Conservation (phyloP, 208 protist species). For the Crithidia brevicula region DNA sequence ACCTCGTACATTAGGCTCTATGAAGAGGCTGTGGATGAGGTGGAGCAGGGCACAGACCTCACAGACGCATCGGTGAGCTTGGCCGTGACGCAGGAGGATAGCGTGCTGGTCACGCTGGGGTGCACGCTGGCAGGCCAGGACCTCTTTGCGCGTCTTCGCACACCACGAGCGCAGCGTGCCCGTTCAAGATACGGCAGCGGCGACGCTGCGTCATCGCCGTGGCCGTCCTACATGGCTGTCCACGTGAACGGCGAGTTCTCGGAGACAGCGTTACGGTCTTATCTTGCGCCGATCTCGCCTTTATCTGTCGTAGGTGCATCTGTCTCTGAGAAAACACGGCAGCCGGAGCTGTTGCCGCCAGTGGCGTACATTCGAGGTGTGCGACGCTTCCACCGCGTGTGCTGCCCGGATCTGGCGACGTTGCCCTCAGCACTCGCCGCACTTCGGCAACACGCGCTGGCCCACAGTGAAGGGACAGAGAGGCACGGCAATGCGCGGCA, state of each 20-base stretch:
- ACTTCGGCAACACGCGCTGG: slow-evolving; percentile 18
- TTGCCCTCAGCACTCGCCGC: slow-evolving; percentile 42
- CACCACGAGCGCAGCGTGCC: neutral
- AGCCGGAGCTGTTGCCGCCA: slow-evolving; percentile 8
- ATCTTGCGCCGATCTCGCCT: neutral
- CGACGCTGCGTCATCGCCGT: neutral
- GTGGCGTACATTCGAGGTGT: slow-evolving; percentile 48
- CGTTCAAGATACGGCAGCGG: neutral
- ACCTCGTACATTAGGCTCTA: neutral
- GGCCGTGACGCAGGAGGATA: neutral
- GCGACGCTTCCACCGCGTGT: slow-evolving; percentile 54
- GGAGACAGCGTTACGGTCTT: slow-evolving; percentile 2
- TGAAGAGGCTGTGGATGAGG: too few relatives aligned
- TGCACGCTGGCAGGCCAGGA: slow-evolving; percentile 1
- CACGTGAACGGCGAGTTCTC: slow-evolving; percentile 26
- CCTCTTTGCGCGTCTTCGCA: slow-evolving; percentile 16
- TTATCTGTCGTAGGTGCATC: neutral
- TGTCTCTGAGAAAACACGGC: neutral
- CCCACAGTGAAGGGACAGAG: neutral
- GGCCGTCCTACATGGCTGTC: slow-evolving; percentile 34
- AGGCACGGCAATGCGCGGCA: too few relatives aligned
- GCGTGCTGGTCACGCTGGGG: slow-evolving; percentile 5
- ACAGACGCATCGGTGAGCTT: neutral
- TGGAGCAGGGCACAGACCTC: neutral
- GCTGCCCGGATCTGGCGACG: slow-evolving; percentile 25